Conservation (phyloP, 805 yeast genomes). For the Metahyphopichia silvanorum region DNA sequence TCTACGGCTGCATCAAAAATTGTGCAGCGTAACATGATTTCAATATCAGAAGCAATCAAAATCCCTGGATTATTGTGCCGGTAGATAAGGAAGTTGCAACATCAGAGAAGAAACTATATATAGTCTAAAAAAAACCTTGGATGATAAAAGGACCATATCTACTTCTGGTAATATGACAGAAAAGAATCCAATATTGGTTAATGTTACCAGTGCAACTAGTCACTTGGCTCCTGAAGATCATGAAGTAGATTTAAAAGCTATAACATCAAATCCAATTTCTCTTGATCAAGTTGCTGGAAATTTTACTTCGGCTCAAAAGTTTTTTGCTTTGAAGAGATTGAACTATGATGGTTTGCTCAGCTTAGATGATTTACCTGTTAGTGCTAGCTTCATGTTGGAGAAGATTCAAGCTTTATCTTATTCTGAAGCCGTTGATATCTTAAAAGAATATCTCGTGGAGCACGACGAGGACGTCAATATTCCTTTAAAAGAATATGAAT, state of each 20-base stretch:
- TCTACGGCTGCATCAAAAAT: no score
- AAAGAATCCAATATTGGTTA: no score
- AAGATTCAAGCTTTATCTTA: constrained; percentile 20
- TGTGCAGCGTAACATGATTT: no score
- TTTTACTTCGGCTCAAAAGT: constrained; percentile 24
- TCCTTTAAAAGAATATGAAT: constrained; percentile 23
- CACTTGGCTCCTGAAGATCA: constrained; percentile 9
- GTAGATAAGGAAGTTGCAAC: no score
- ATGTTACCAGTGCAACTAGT: constrained; percentile 5
- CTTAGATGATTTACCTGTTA: constrained; percentile 26
- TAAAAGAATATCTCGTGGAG: constrained; percentile 23
- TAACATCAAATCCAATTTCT: constrained; percentile 18
- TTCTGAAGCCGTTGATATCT: constrained; percentile 23
- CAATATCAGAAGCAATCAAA: no score
- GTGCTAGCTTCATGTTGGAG: constrained; percentile 39
- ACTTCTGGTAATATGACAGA: no score
- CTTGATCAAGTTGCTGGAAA: constrained; percentile 22
- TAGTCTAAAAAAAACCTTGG: no score
- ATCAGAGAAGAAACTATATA: no score
- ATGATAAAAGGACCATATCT: no score
- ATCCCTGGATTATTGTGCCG: no score
- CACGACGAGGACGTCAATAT: constrained; percentile 33
- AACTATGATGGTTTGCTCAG: constrained; percentile 21
- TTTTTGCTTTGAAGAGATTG: constrained; percentile 21
- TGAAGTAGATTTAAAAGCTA: constrained; percentile 15